Evolutionary conservation across 2,329 filamentous ascomycete species (phyloP).

Genomic region (Orbilia oligospora): DNA sequence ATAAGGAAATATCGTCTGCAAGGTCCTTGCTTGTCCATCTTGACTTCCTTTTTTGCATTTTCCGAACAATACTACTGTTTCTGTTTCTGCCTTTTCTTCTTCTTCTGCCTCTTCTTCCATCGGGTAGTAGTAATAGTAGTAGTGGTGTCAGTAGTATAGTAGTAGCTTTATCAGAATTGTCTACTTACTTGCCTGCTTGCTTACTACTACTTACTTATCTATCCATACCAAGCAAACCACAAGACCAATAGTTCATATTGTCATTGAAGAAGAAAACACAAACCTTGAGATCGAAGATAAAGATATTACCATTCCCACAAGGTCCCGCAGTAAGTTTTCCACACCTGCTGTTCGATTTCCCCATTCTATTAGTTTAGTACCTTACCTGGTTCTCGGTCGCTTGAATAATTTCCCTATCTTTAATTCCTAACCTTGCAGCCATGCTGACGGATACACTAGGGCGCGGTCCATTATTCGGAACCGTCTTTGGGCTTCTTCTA

Average conservation of each 20-base stretch:
- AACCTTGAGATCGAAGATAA: constrained; percentile 41
- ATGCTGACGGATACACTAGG: constrained; percentile 58
- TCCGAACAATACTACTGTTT: background rate
- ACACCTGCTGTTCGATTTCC: constrained; percentile 18
- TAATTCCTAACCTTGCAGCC: constrained; percentile 31
- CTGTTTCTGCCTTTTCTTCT: background rate
- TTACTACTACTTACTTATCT: background rate
- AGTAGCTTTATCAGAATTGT: constrained; percentile 8
- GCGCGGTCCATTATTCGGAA: constrained; percentile 55
- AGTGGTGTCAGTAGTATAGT: background rate
- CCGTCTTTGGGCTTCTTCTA: constrained; percentile 34
- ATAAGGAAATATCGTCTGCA: constrained; percentile 44
- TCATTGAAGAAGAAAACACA: constrained; percentile 12
- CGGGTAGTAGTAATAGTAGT: background rate
- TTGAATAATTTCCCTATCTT: constrained; percentile 33
- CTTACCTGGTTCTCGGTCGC: constrained; percentile 31
- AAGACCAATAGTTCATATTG: constrained; percentile 13
- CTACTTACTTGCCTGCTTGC: background rate
- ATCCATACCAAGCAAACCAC: constrained; percentile 29
- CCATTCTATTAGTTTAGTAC: constrained; percentile 10
- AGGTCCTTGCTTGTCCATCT: constrained; percentile 45
- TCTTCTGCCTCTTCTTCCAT: background rate
- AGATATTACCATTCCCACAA: constrained; percentile 49
- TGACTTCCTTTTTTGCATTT: constrained; percentile 27
- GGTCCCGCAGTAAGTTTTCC: constrained; percentile 33